Percentiles rank a stretch among this genome's conserved stretches.
These are phyloP conservation scores for Rubus idaeus DNA, from an alignment of 306 rosid genomes.

Conservation along the genomic window DNA sequence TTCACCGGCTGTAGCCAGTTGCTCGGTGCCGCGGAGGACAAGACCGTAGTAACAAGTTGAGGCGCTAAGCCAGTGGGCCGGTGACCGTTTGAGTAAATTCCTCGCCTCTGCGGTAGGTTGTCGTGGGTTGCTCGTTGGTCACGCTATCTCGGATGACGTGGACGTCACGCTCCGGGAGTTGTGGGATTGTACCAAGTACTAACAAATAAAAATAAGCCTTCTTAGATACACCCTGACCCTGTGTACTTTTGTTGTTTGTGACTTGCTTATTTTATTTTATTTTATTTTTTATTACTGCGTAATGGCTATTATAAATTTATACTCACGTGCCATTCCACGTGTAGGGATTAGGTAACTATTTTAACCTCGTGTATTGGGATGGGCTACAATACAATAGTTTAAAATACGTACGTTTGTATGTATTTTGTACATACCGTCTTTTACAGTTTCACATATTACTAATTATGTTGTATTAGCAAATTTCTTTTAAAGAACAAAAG, in stretches of 20 bases:
- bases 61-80: not conserved
- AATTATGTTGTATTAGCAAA: too few species aligned
- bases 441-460: too few species aligned
- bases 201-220: not conserved
- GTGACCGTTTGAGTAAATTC: not conserved
- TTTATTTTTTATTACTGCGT: too few species aligned
- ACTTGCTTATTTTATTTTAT: too few species aligned
- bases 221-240: constrained; percentile 6
- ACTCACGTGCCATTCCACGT: too few species aligned
- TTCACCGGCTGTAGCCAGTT: constrained; percentile 8
- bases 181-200: constrained; percentile 17
- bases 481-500: too few species aligned
- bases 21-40: not conserved
- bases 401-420: too few species aligned
- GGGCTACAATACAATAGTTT: too few species aligned
- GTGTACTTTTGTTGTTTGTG: not conserved
- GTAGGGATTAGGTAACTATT: too few species aligned
- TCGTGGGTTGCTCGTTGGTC: constrained; percentile 2
- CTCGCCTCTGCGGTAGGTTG: constrained; percentile 3
- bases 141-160: constrained; percentile 42
- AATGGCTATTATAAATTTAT: too few species aligned
- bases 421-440: too few species aligned
- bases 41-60: not conserved
- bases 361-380: too few species aligned
- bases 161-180: constrained; percentile 44